Conservation (phyloP, 1,284 basidiomycete species). For the Cutaneotrichosporon curvatum region DNA sequence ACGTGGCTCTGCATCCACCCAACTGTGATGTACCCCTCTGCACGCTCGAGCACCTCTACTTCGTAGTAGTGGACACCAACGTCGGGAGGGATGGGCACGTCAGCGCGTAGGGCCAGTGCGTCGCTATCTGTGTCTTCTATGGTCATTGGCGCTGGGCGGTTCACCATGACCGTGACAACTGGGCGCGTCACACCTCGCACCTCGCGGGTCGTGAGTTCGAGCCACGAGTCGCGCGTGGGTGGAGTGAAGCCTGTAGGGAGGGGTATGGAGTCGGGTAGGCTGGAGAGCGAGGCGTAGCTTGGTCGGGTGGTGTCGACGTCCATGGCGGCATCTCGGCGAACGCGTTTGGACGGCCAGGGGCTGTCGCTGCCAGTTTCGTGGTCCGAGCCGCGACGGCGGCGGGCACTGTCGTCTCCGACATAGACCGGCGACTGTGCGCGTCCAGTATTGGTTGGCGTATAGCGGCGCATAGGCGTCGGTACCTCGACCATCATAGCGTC, state of each 20-base stretch:
- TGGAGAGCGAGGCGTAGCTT: slow-evolving; percentile 49
- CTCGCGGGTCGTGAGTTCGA: slow-evolving; percentile 3
- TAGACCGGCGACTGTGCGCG: no score
- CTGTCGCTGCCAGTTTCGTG: not conserved
- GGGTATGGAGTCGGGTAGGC: slow-evolving; percentile 5
- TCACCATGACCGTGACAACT: slow-evolving; percentile 28
- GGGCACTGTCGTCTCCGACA: not conserved
- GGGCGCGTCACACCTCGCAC: slow-evolving; percentile 8
- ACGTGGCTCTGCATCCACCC: slow-evolving; percentile 57
- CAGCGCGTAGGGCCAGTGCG: slow-evolving; percentile 69
- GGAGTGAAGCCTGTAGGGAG: slow-evolving; percentile 8
- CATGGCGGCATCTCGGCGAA: no score
- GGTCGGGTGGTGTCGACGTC: not conserved
- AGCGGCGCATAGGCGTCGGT: no score
- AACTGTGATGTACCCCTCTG: slow-evolving; percentile 75
- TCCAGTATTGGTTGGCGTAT: no score
- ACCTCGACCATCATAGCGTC: no score
- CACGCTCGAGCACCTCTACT: slow-evolving; percentile 55
- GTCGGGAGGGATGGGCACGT: slow-evolving; percentile 65
- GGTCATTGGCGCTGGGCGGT: not conserved
- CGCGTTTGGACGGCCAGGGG: not conserved
- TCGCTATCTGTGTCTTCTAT: slow-evolving; percentile 54
- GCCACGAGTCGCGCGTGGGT: slow-evolving; percentile 5
- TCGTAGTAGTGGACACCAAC: slow-evolving; percentile 90
- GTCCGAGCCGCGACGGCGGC: slow-evolving; percentile 1